Conservation (phyloP, 2,329 filamentous ascomycete species). For the Monosporascus sp. region DNA sequence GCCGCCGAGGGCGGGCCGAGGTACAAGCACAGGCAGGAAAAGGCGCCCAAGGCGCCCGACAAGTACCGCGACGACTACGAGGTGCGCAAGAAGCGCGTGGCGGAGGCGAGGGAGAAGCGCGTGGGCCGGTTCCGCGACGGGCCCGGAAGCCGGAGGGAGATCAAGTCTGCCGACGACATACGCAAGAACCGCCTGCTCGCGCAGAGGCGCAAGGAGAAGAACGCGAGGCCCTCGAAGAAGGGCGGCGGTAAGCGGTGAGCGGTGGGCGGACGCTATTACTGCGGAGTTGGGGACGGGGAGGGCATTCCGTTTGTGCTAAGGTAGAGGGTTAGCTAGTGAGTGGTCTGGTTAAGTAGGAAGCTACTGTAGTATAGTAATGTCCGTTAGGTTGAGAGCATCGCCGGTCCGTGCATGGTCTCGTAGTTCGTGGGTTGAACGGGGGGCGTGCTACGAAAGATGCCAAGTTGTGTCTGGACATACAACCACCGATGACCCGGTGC, state of each 20-base stretch:
- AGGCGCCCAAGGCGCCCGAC: slow-evolving; percentile 89
- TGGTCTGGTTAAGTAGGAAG: no score
- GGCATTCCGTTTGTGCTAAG: no score
- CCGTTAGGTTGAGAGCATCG: no score
- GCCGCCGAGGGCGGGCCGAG: slow-evolving; percentile 44
- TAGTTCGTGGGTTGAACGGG: no score
- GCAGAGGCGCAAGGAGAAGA: slow-evolving; percentile 79
- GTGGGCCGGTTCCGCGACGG: slow-evolving; percentile 70
- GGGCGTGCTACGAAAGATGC: no score
- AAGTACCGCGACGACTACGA: slow-evolving; percentile 88
- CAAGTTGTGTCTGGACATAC: no score
- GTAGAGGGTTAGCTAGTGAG: no score
- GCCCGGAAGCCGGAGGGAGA: slow-evolving; percentile 61
- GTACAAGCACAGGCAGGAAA: slow-evolving; percentile 83
- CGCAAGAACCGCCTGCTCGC: slow-evolving; percentile 73
- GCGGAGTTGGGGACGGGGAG: no score
- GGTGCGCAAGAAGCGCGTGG: slow-evolving; percentile 82
- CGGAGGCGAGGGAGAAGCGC: slow-evolving; percentile 80
- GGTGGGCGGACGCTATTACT: no score
- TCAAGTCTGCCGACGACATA: slow-evolving; percentile 80
- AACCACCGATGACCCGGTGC: no score
- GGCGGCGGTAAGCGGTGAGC: slow-evolving; percentile 12
- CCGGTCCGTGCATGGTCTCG: no score
- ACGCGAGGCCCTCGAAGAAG: slow-evolving; percentile 72
- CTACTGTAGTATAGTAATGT: no score